Evolutionary conservation across 176 grass and related monocot genomes (phyloP), one percentile per base, ranked within the genome.

Genomic region (Oryza longistaminata): DNA sequence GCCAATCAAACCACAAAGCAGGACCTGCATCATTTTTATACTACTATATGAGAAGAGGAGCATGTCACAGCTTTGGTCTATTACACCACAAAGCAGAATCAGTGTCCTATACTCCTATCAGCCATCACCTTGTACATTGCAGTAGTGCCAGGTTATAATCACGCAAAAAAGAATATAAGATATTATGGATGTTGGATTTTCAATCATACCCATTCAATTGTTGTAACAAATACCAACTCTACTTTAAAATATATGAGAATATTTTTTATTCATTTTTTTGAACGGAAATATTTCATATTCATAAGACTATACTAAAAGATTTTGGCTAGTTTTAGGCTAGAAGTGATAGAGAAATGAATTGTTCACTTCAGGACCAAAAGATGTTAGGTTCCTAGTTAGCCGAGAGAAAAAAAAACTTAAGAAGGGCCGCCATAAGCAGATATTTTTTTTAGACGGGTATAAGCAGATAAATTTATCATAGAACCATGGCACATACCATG

Each of bases 1-100:
- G 12, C 93, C 96, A 81, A 98, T 75, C 76, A 98, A 85, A 48
- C 96, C 96, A 75, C 96, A 98, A 37, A 90, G 73, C 67, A 98
- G 72, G 78, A 98, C 93, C 96, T 97, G 52, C 64, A 73, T 13
- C 44, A 35, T 82, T 87, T 78, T 46, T 78, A 79, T 81, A 75
- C 17, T 79, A 71, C 17, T 35, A 81, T 77, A 29, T 43, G 9
- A 82, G 72, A 90, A 75, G 80, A 85, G 25, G 64, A 66, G 1
- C 50, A 11, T 48, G 22, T 4, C 31, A 86, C 42, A 44, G 29
- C 31, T 22, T 17, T 66, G 14, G 16, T 2, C 87, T 67, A 92
- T 80, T 71, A 93, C 66, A 14, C 87, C 87, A 78, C 91, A 88
- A 55, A 84, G 68, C 66, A 81, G 35, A 68, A 81, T 70, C 74